Evolutionary conservation across 2,329 filamentous ascomycete species (phyloP).

Genomic region (Ceratocystis cacaofunesta): DNA sequence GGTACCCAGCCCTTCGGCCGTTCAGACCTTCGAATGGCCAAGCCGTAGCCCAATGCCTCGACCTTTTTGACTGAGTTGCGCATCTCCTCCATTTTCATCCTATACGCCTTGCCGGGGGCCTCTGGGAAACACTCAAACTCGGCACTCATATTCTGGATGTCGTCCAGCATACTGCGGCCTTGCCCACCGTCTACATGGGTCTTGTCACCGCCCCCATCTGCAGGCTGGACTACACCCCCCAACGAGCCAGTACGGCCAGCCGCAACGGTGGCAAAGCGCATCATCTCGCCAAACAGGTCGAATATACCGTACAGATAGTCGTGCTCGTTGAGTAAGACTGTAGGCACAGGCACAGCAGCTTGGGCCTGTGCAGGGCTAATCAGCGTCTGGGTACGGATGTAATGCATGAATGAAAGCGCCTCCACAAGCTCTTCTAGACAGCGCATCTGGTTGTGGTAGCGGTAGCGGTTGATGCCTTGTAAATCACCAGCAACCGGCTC

Average conservation of each 20-base stretch:
- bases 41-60: slow-evolving; percentile 75
- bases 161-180: slow-evolving; percentile 52
- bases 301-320: slow-evolving; percentile 88
- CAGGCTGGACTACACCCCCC: slow-evolving; percentile 24
- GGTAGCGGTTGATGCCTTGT: slow-evolving; percentile 61
- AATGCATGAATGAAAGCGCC: slow-evolving; percentile 76
- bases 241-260: slow-evolving; percentile 57
- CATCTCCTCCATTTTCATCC: slow-evolving; percentile 77
- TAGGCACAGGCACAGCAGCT: slow-evolving; percentile 31
- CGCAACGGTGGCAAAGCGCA: slow-evolving; percentile 85
- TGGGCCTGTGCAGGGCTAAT: slow-evolving; percentile 51
- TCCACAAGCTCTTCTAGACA: slow-evolving; percentile 93
- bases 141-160: slow-evolving; percentile 64
- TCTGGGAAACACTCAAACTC: slow-evolving; percentile 60
- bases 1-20: slow-evolving; percentile 85
- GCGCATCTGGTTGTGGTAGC: slow-evolving; percentile 66
- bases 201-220: slow-evolving; percentile 4
- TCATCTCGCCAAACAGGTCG: slow-evolving; percentile 88
- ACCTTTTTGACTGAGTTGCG: slow-evolving; percentile 83
- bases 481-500: slow-evolving; percentile 55
- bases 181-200: slow-evolving; percentile 14
- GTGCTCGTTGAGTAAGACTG: slow-evolving; percentile 45
- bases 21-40: slow-evolving; percentile 76
- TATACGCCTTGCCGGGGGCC: slow-evolving; percentile 41
- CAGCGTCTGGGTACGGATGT: slow-evolving; percentile 62